Percentiles rank a stretch among this genome's conserved stretches.
These are phyloP conservation scores for Brettanomyces sp. DNA, from an alignment of 805 yeast genomes.

Conservation along the genomic window DNA sequence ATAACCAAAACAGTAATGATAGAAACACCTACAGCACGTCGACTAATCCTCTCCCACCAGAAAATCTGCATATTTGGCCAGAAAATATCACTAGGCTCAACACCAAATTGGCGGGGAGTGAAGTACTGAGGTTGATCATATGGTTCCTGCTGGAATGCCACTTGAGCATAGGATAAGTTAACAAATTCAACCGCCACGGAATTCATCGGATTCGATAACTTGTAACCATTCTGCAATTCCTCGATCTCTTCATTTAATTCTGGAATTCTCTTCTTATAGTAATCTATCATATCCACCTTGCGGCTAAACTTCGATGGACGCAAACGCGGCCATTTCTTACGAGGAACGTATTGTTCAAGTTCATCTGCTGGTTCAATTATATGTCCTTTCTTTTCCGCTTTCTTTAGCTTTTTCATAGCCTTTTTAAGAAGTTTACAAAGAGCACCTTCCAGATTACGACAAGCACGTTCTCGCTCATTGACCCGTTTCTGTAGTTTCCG, in stretches of 20 bases:
- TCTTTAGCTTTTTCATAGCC: constrained; percentile 55
- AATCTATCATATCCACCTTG: constrained; percentile 55
- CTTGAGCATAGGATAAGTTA: constrained; percentile 64
- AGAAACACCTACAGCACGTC: constrained; percentile 42
- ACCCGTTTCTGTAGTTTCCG: constrained; percentile 47
- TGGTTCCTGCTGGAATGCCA: constrained; percentile 54
- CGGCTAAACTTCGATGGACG: constrained; percentile 38
- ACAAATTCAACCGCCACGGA: constrained; percentile 74
- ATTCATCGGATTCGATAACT: constrained; percentile 53
- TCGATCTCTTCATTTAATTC: constrained; percentile 46
- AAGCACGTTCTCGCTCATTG: constrained; percentile 48
- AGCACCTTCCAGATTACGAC: constrained; percentile 56
- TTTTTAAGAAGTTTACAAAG: constrained; percentile 45
- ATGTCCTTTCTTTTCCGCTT: constrained; percentile 59
- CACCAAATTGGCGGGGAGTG: constrained; percentile 51
- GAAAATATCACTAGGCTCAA: constrained; percentile 51
- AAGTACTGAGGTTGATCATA: constrained; percentile 61
- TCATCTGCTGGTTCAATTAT: constrained; percentile 35
- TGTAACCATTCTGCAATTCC: constrained; percentile 42
- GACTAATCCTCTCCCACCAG: constrained; percentile 67
- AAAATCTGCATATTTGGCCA: constrained; percentile 70
- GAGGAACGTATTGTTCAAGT: constrained; percentile 50
- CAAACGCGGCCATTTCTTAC: constrained; percentile 57
- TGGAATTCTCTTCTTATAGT: constrained; percentile 49
- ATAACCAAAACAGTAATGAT: constrained; percentile 48